These are phyloP conservation scores for Oemleria cerasiformis DNA, from an alignment of 306 rosid species.

Conservation along the genomic window DNA sequence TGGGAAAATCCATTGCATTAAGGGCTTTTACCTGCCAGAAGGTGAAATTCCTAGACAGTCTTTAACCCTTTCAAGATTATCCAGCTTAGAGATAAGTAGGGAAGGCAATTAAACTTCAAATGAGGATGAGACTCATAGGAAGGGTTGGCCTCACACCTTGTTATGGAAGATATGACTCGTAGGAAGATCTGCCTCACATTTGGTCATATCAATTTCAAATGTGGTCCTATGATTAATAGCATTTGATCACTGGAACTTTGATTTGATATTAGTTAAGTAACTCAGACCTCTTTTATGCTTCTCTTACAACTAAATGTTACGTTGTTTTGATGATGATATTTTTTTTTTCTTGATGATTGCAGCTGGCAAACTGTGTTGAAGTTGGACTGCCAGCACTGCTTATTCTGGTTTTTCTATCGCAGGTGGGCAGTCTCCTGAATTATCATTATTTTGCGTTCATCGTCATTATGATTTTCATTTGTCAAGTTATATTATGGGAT, in stretches of 20 bases:
- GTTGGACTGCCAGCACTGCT: slow-evolving; percentile 83
- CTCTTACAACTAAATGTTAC: neutral
- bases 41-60: too few species aligned
- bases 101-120: too few species aligned
- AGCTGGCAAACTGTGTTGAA: slow-evolving; percentile 87
- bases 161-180: too few species aligned
- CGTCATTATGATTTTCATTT: slow-evolving; percentile 1
- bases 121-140: too few species aligned
- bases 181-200: too few species aligned
- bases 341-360: slow-evolving; percentile 29
- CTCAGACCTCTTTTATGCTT: neutral
- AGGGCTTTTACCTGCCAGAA: too few species aligned
- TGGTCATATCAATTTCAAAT: neutral
- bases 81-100: too few species aligned
- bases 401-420: slow-evolving; percentile 62
- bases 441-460: slow-evolving; percentile 12
- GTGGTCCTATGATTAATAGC: neutral
- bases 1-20: too few species aligned
- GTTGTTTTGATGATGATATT: neutral
- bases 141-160: too few species aligned
- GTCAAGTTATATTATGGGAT: neutral
- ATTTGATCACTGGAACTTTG: neutral
- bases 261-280: neutral
- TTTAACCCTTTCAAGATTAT: too few species aligned
- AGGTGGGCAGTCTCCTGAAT: slow-evolving; percentile 41